Evolutionary conservation across 306 rosid genomes (phyloP), one percentile per base, ranked within the genome.

Genomic region (Amphicarpaea edgeworthii): DNA sequence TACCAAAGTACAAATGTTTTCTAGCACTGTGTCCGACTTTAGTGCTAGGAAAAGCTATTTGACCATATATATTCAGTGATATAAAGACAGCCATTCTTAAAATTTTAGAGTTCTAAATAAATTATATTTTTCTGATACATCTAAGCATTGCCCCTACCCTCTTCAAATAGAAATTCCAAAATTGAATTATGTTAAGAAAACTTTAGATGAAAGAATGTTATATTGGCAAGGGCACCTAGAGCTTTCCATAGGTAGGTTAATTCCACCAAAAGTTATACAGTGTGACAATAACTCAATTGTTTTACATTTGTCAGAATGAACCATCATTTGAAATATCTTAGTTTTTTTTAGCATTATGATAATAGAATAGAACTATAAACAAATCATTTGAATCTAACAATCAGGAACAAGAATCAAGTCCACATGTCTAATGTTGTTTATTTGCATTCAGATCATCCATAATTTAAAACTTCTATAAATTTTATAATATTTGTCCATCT

Each of bases 381-480:
- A 75, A 75, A 45, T n/a, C 40, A 37, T 74, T 49, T 16, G 73
- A 75, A 68, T 60, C 59, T 73, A 68, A 42, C 72, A 54, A 75
- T 34, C 38, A 46, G 38, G 47, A 67, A 58, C 24, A 57, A 37
- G 65, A 68, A 67, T 40, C 47, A 58, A 45, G 23, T 24, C 3
- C 42, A 46, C 45, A 62, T 17, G 14, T 61, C 43, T 2, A 7
- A 20, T 49, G 10, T 46, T 69, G 51, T 60, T 70, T 55, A n/a
- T n/a, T n/a, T 16, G 55, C 60, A 28, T 70, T 78, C 58, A 38
- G 28, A 70, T 59, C 23, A 50, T 49, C 19, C 15, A 24, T 17
- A 49, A 8, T 61, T 61, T 8, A 38, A 12, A 70, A 49, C 26
- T 37, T 12, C 1, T 26, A 40, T 40, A 40, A 40, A 10, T 37